Base-by-base conservation (phyloP, 2,329 filamentous ascomycete species). In the Fusarium palustre region DNA sequence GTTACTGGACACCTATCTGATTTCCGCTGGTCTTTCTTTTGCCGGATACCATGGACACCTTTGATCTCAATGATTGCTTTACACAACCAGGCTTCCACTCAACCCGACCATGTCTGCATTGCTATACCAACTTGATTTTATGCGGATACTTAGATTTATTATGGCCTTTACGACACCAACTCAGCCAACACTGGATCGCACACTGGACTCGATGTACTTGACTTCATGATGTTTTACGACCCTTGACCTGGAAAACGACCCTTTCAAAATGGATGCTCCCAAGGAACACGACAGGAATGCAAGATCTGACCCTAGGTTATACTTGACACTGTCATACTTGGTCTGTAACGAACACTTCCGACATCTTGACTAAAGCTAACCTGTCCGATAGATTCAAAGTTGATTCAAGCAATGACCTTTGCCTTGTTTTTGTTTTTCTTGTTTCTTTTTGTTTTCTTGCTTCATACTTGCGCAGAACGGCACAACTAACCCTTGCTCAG, bases 401-500 rank as follows among this genome's bases (percentile, higher is more conserved):
- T 88, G 86, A 84, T 74, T 79, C 79, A 80, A 75, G 78, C 76
- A 80, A 75, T 78, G 65, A 59, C 57, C 50, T 20, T 15, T 55
- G 58, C 70, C 64, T 76, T 71, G 52, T 60, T 50, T 64, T 76
- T 69, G 52, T 55, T 43, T 57, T 77, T 75, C 72, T 73, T 62
- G 72, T 73, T 72, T 72, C 74, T 73, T 67, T 63, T 66, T 76
- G 74, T 65, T 73, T 73, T 60, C 70, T 76, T 76, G 68, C 73
- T 76, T 74, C 75, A 69, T 71, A 75, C 80, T 43, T 47, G 80
- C 84, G 81, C 81, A 80, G 81, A 81, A 86, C 80, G 83, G 82
- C 76, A 85, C 80, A 88, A 88, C 86, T 88, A 84, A 88, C 85
- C 80, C 77, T 74, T 69, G 76, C 74, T 70, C 81, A 87, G 85